Evolutionary conservation across 1,284 basidiomycete genomes (phyloP), one percentile per base, ranked within the genome.

Genomic region (Vanrija pseudolonga): DNA sequence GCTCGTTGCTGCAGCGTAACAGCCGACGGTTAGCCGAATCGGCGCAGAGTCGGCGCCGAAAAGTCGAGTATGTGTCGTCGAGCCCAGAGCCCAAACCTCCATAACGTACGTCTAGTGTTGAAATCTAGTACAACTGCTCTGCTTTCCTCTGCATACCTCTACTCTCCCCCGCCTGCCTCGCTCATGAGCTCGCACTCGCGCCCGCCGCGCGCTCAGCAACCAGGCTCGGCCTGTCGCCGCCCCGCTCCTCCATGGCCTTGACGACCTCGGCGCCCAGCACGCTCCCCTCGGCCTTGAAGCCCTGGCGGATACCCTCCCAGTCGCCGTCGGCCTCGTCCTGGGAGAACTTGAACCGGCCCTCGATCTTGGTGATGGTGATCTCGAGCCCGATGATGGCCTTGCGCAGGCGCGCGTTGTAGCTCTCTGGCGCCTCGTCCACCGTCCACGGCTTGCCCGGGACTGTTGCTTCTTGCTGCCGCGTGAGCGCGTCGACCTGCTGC

Each of bases 381-480:
- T 77, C 75, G 6, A 79, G 37, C 2, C 77, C 78, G 1, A 77
- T 61, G 32, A 78, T 78, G 2, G 65, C 74, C 55, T 70, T 73
- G 49, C 73, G 68, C 32, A 78, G 48, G 6, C 67, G 14, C 15
- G 66, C 60, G 18, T 73, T 62, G 54, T 78, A 79, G 14, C 47
- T 51, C 20, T 57, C 51, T 0, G 78, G 76, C 9, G 77, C 73
- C 45, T 77, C 73, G 2, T 47, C 41, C 3, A 78, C 66, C 41
- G 69, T 66, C 77, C 77, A 78, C 36, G 28, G 49, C 24, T 56
- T 50, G 15, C 50, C 38, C 9, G 45, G 17, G 20, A 50, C 47
- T 4, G 38, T 36, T n/a, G n/a, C 23, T 51, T 73, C 72, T n/a
- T 62, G 48, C 53, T 62, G 55, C 1, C 48, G 38, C 8, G 71